phyloP scores from a whole-genome alignment of 2,329 filamentous ascomycete species.

The Phialophora tarda region DNA sequence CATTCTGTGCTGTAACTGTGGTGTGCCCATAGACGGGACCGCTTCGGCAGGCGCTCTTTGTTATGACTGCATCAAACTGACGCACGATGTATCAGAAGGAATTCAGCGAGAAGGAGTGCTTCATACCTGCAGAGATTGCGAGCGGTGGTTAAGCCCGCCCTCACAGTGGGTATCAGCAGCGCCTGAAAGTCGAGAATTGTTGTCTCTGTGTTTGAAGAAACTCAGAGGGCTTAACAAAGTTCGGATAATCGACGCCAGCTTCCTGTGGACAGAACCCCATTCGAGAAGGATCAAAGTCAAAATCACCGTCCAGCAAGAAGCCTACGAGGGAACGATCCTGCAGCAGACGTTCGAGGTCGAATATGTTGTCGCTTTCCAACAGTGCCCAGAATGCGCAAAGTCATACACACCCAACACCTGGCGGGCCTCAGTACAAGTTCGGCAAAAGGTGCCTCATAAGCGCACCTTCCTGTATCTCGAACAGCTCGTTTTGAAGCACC shows the following conservation, averaged over 20 bases:
- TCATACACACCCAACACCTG: conserved; percentile 96
- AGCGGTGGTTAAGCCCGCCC: conserved; percentile 89
- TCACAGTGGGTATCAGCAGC: conserved; percentile 81
- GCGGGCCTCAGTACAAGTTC: conserved; percentile 90
- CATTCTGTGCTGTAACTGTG: conserved; percentile 99
- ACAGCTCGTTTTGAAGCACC: conserved; percentile 93
- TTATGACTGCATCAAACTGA: conserved; percentile 93
- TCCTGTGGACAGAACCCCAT: conserved; percentile 98
- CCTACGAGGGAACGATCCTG: conserved; percentile 70
- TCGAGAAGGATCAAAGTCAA: conserved; percentile 91
- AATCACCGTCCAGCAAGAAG: conserved; percentile 84
- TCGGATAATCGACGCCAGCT: conserved; percentile 91
- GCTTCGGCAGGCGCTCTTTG: conserved; percentile 84
- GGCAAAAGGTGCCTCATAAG: conserved; percentile 97
- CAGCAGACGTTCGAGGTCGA: conserved; percentile 96
- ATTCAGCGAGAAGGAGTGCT: conserved; percentile 89
- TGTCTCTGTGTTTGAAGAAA: conserved; percentile 89
- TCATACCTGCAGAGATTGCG: conserved; percentile 92
- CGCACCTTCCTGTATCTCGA: conserved; percentile 82
- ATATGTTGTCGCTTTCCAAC: conserved; percentile 87
- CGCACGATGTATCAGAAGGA: conserved; percentile 87
- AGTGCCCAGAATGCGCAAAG: conserved; percentile 94
- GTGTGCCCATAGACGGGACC: conserved; percentile 92
- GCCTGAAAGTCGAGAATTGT: conserved; percentile 87
- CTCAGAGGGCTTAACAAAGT: conserved; percentile 85